Conservation (phyloP, 768 basidiomycete species). For the Tylopilus vinaceipallidus region DNA sequence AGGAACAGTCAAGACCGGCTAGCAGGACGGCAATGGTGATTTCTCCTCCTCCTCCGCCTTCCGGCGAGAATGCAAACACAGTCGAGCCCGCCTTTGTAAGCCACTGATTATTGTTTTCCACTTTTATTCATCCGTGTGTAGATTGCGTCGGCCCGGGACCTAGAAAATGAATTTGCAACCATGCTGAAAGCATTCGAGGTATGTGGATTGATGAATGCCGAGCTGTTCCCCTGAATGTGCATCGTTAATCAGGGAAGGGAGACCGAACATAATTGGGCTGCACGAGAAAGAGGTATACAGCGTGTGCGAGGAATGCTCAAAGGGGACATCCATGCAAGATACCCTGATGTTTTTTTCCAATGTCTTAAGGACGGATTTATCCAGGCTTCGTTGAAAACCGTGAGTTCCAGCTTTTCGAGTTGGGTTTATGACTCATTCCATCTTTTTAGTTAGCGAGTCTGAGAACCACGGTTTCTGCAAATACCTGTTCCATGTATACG, state of each 20-base stretch:
- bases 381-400: conserved; percentile 82
- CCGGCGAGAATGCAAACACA: conserved; percentile 42
- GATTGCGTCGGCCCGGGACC: conserved; percentile 83
- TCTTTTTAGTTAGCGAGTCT: conserved; percentile 71
- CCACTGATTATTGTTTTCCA: conserved; percentile 1
- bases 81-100: conserved; percentile 71
- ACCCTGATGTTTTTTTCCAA: conserved; percentile 68
- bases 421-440: background rate
- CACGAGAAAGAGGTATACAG: conserved; percentile 72
- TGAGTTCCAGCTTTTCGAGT: conserved; percentile 37
- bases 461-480: conserved; percentile 84
- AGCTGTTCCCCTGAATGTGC: background rate
- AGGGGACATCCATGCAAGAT: conserved; percentile 76
- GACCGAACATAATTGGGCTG: conserved; percentile 93
- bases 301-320: conserved; percentile 88
- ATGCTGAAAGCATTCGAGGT: conserved; percentile 86
- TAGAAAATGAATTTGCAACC: conserved; percentile 78
- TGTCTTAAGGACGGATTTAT: conserved; percentile 77
- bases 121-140: conserved; percentile 27
- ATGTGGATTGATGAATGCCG: conserved; percentile 14
- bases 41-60: conserved; percentile 41
- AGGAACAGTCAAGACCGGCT: conserved; percentile 51
- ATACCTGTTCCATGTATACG: conserved; percentile 72
- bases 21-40: conserved; percentile 55
- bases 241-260: conserved; percentile 76